Base-by-base conservation (phyloP, 2,329 filamentous ascomycete species). In the Colletotrichum sp. region DNA sequence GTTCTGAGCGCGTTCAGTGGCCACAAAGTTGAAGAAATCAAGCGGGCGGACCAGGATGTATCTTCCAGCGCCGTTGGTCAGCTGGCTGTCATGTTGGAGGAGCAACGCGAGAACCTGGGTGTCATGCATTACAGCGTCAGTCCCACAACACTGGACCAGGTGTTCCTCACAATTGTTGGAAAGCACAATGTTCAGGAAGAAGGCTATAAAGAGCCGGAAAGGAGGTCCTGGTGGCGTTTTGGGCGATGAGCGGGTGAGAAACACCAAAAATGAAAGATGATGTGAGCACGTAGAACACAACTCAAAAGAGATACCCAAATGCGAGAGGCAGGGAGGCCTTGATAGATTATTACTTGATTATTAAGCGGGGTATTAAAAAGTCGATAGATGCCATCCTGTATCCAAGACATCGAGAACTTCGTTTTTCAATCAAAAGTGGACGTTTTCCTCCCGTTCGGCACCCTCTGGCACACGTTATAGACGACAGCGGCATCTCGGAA, bases 41-140 rank as follows among this genome's bases (percentile, higher is more conserved):
- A 82, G 52, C 76, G 83, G 59, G 78, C 76, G 13, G 79, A 79
- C 3, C 77, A 79, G 12, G 79, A 82, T 30, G 78, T 82, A 6
- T 84, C 83, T 52, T 82, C 86, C 59, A 89, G 87, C 75, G 90
- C 92, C 15, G 92, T 96, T 26, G 93, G 94, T 1, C 88, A 89
- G 7, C 86, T 98, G 7, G 95, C 97, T 77, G 90, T 93, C 16
- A 81, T 93, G 55, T 87, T 98, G 2, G 96, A 98, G 84, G 91
- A 92, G 79, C 89, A 93, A 77, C 94, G 93, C 80, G 87, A 91
- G 24, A 84, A 85, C 6, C 84, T 98, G 32, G 94, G 94, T 0
- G 90, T 98, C 64, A 93, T 95, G 82, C 95, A 98, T 84, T 98
- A 96, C 84, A 95, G 94, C 66, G 95, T 98, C 78, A 94, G 92